Base-by-base conservation (phyloP, 2,329 filamentous ascomycete species). In the Alternaria rosae region DNA sequence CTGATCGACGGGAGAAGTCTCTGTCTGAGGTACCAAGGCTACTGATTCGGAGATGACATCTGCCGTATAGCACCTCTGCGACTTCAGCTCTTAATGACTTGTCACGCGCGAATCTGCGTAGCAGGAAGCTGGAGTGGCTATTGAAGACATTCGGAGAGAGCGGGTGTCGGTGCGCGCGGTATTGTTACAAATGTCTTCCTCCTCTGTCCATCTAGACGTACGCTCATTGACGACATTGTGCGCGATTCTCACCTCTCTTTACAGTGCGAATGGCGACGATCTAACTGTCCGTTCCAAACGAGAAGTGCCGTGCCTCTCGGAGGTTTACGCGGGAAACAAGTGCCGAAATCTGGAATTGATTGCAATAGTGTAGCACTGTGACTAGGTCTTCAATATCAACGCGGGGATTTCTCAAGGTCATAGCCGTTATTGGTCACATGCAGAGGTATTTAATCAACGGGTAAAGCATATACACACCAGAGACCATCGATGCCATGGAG, bases 261-360 rank as follows among this genome's bases (percentile, higher is more conserved):
- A 38, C 30, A 1, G 38, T 35, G 30, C 17, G 20, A 35, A 25
- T 25, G 15, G 30, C 20, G 9, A 25, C 28, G 13, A 25, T 38
- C 7, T 12, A 5, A 8, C 20, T 51, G 3, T 35, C 20, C 13
- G 12, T 13, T 25, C 28, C 28, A 51, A 38, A 32, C 20, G 13
- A 38, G 20, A 51, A 51, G 47, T 59, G 51, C 62, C 54, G 45
- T 41, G 23, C 30, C 21, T 55, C 32, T 53, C 45, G 44, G 62
- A 61, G 28, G 45, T 53, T 42, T 56, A 53, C 15, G 26, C 51
- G 23, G 54, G 20, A 30, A 10, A 20, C 38, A 64, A 64, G 51
- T 64, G 54, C 62, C 59, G 54, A 59, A 43, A 21, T 64, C 10
- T 61, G 17, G 21, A 25, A 30, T 61, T 48, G 32, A 56, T 62